Conservation (phyloP, 225 moss, liverwort and hornwort species). For the Pseudoscleropodium purum region DNA sequence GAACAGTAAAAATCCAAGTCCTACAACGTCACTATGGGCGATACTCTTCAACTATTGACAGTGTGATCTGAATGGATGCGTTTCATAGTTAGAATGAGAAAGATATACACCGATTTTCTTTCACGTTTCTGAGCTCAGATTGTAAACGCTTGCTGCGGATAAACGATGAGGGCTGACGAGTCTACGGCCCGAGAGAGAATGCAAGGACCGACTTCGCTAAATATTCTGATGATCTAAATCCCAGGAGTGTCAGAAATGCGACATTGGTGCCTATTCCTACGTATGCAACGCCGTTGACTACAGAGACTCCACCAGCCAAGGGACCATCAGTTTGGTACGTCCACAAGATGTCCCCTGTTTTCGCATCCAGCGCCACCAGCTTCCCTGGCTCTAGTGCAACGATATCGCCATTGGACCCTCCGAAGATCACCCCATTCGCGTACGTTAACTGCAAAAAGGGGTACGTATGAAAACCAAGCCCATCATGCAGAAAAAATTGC, state of each 20-base stretch:
- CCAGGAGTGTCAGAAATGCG: neutral
- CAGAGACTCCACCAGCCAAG: slow-evolving; percentile 3
- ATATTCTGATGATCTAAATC: neutral
- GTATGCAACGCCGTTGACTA: slow-evolving; percentile 1
- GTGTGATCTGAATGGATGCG: neutral
- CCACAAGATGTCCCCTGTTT: slow-evolving; percentile 7
- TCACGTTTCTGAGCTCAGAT: neutral
- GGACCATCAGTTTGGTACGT: neutral
- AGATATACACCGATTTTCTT: neutral
- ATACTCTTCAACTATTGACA: neutral
- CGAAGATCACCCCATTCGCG: slow-evolving; percentile 12
- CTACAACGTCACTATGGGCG: neutral
- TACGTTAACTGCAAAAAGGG: neutral
- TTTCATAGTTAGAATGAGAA: neutral
- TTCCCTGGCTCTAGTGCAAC: neutral
- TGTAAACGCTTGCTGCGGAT: neutral
- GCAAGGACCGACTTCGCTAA: neutral
- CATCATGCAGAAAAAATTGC: neutral
- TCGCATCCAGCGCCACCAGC: slow-evolving; percentile 9
- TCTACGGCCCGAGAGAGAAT: neutral
- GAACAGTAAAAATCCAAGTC: neutral
- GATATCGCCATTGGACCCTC: neutral
- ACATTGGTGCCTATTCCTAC: slow-evolving; percentile 2
- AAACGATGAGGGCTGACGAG: neutral
- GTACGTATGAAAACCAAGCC: neutral